Conservation (phyloP, 2,329 filamentous ascomycete genomes). For the Pseudophaeomoniella oleicola region DNA sequence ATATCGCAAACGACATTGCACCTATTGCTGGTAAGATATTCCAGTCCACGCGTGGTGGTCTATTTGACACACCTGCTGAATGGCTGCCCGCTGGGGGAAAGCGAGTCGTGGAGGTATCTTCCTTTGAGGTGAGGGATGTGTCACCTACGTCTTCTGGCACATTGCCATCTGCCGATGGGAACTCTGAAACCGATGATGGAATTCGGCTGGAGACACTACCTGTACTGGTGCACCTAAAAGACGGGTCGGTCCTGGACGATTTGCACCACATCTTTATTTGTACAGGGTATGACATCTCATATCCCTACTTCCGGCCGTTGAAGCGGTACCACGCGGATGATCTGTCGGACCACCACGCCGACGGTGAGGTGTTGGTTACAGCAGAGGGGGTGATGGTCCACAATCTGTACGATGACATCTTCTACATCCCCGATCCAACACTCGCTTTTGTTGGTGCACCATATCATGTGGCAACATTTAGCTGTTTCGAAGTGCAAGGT, state of each 20-base stretch:
- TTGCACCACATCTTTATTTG: conserved; percentile 50
- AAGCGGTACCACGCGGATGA: conserved; percentile 32
- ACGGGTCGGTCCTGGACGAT: conserved; percentile 36
- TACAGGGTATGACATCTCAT: conserved; percentile 53
- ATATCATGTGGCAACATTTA: conserved; percentile 53
- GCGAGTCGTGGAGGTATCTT: conserved; percentile 35
- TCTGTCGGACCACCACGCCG: conserved; percentile 29
- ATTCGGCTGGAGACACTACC: too few species aligned
- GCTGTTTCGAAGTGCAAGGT: conserved; percentile 56
- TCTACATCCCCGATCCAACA: conserved; percentile 52
- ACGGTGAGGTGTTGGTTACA: conserved; percentile 41
- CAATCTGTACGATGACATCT: conserved; percentile 56
- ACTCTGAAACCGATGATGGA: too few species aligned
- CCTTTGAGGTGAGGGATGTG: conserved; percentile 22
- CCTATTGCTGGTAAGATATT: conserved; percentile 28
- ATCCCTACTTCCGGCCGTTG: conserved; percentile 44
- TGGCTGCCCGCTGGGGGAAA: conserved; percentile 38
- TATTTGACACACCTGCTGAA: conserved; percentile 40
- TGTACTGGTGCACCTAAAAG: conserved; percentile 38
- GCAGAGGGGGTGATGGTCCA: conserved; percentile 51
- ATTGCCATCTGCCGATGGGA: conserved; percentile 34
- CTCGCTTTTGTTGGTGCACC: conserved; percentile 51
- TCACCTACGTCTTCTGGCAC: conserved; percentile 8
- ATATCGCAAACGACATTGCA: conserved; percentile 38
- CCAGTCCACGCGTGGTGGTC: conserved; percentile 43